Conservation (phyloP, 2,329 filamentous ascomycete species). For the Biscogniauxia sp. region DNA sequence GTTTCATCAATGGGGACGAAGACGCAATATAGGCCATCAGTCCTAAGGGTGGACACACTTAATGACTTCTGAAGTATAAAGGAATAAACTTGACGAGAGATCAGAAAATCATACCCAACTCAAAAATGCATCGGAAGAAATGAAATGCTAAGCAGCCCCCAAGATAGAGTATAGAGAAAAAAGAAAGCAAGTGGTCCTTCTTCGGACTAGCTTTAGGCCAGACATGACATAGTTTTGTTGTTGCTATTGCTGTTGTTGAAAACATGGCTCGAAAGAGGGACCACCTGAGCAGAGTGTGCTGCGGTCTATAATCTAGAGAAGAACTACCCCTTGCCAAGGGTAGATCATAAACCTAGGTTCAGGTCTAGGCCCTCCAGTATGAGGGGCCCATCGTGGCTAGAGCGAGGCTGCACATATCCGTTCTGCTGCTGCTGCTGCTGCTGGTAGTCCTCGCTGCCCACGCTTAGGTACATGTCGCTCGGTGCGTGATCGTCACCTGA, state of each 20-base stretch:
- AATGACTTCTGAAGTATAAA: not conserved
- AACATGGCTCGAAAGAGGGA: not conserved
- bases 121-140: not conserved
- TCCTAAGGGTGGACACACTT: not conserved
- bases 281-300: not conserved
- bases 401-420: slow-evolving; percentile 6
- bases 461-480: slow-evolving; percentile 44
- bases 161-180: not conserved
- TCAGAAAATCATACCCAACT: not conserved
- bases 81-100: not conserved
- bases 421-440: slow-evolving; percentile 22
- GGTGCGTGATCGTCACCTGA: slow-evolving; percentile 51
- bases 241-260: not conserved
- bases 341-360: slow-evolving; percentile 21
- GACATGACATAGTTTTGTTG: not conserved
- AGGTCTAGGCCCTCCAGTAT: slow-evolving; percentile 25
- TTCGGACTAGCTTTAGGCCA: not conserved
- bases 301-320: not conserved
- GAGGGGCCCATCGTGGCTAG: slow-evolving; percentile 25
- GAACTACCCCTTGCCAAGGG: slow-evolving; percentile 1
- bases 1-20: not conserved
- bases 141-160: not conserved
- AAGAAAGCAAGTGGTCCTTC: not conserved
- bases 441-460: slow-evolving; percentile 38
- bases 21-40: not conserved